Base-by-base conservation (phyloP, 116 monocot species). In the Cymodocea nodosa region DNA sequence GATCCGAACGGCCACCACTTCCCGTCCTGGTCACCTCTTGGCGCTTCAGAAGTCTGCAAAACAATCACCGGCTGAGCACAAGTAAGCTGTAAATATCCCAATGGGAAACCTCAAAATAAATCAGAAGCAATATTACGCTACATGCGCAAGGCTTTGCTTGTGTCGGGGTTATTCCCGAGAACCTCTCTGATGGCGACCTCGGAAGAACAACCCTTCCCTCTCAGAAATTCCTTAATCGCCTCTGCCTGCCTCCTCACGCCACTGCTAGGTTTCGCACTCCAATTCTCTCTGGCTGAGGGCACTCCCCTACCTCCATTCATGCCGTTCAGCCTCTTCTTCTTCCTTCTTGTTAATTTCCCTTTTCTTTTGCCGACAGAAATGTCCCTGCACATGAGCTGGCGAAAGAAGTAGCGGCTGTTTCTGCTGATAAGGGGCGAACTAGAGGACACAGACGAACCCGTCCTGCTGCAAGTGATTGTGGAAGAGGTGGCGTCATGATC, bases 141-240 rank as follows among this genome's bases (percentile, higher is more conserved):
- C 82, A 82, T 57, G 59, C 85, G 73, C 18, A 86, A 69, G 23
- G 85, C 82, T 63, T 86, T 86, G 74, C 86, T 86, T 34, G 86
- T 86, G 36, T 86, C 79, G 0, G 79, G 82, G 56, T 69, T 82
- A 54, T 82, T 62, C 4, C 86, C 86, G 35, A 82, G 51, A 3
- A 66, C 59, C n/a, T 68, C 68, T 14, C 82, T 70, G 65, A 86
- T 82, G 49, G 23, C 34, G 19, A 68, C 62, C 75, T 86, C 86
- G 0, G 80, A 77, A 14, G 71, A 65, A 50, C 24, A 76, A 14
- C 71, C 73, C 19, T 61, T 63, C 55, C 18, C 52, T 4, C 44
- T 50, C 22, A 86, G 69, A 48, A 79, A 75, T 40, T 63, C 52
- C 18, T 71, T 15, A 9, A 86, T 82, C 19, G 70, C 76, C 13